These are phyloP conservation scores for Pseudogymnoascus destructans DNA, from an alignment of 2,329 filamentous ascomycete genomes.

Conservation along the genomic window DNA sequence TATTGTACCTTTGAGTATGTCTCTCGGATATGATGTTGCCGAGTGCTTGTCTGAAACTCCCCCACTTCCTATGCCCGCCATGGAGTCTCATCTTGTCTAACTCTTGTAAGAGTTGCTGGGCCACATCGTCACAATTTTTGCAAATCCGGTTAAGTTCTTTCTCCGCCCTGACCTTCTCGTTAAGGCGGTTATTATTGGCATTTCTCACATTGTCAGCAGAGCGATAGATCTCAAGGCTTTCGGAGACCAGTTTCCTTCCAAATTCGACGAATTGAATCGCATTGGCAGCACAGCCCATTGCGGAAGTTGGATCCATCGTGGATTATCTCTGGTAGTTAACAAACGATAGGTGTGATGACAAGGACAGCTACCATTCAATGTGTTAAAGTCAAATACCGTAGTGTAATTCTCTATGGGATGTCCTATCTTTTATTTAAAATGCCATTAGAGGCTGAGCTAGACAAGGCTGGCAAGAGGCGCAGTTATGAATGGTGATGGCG, in stretches of 20 bases:
- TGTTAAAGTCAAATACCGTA: not conserved
- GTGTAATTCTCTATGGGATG: not conserved
- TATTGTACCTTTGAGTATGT: no score
- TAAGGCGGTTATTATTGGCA: not conserved
- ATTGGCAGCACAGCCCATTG: not conserved
- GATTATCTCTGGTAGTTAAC: not conserved
- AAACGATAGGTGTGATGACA: not conserved
- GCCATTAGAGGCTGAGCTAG: not conserved
- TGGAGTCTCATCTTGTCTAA: not conserved
- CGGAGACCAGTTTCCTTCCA: not conserved
- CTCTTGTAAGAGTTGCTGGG: not conserved
- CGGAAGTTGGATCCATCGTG: not conserved
- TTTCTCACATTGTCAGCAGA: not conserved
- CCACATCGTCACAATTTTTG: not conserved
- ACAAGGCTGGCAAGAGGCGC: not conserved
- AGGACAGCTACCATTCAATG: not conserved
- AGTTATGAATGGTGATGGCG: not conserved
- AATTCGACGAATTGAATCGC: not conserved
- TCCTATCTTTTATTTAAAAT: not conserved
- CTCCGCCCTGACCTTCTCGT: not conserved
- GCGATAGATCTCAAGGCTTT: not conserved
- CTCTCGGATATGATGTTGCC: no score
- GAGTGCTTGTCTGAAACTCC: not conserved
- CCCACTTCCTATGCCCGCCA: not conserved
- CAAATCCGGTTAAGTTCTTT: not conserved